Conservation (phyloP, 164 flowering plant species). For the Magnolia kwangsiensis region DNA sequence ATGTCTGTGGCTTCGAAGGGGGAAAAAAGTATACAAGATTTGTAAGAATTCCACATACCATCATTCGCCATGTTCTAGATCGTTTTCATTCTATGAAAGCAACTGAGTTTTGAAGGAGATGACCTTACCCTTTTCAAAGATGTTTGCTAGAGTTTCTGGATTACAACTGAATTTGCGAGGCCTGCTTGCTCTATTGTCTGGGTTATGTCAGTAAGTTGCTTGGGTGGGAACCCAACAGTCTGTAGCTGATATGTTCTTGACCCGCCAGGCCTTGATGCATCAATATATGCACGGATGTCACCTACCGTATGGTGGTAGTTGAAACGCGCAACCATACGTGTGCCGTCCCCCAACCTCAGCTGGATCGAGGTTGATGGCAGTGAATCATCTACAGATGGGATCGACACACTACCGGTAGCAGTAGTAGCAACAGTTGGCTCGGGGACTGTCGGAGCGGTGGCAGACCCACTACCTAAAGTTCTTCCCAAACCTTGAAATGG, state of each 20-base stretch:
- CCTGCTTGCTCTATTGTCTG: slow-evolving; percentile 91
- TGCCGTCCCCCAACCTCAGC: slow-evolving; percentile 81
- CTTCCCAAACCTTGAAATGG: slow-evolving; percentile 80
- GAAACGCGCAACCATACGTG: slow-evolving; percentile 79
- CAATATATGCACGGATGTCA: slow-evolving; percentile 72
- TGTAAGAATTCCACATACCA: no score
- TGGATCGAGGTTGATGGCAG: slow-evolving; percentile 78
- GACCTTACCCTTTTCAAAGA: no score
- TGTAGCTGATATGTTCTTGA: slow-evolving; percentile 59
- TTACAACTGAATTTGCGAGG: slow-evolving; percentile 81
- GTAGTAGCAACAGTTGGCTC: slow-evolving; percentile 25
- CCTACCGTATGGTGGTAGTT: slow-evolving; percentile 69
- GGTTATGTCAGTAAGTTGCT: slow-evolving; percentile 54
- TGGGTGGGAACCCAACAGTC: slow-evolving; percentile 86
- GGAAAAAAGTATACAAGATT: no score
- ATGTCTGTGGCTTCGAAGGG: no score
- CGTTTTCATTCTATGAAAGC: not conserved
- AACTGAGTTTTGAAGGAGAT: not conserved
- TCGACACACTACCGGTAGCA: slow-evolving; percentile 31
- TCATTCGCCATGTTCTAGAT: not conserved
- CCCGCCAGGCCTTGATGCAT: slow-evolving; percentile 71
- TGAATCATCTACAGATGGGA: slow-evolving; percentile 52
- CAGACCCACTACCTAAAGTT: slow-evolving; percentile 55
- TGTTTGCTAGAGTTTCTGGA: slow-evolving; percentile 57
- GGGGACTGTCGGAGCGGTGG: slow-evolving; percentile 12